These are phyloP conservation scores for Candolleomyces eurysporus DNA, from an alignment of 768 basidiomycete genomes.

Conservation along the genomic window DNA sequence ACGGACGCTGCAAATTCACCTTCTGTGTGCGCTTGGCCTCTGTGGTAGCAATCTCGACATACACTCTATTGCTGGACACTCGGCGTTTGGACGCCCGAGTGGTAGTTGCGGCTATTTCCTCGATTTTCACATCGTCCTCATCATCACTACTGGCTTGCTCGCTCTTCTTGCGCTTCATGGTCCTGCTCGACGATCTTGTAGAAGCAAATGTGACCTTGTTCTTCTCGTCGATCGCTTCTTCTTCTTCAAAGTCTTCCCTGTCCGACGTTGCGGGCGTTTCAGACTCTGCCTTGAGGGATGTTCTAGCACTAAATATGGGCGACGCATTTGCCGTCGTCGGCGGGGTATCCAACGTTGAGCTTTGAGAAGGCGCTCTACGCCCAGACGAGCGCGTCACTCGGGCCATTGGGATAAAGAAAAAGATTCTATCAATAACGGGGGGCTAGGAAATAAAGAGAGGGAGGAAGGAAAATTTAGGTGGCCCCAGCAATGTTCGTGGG, in stretches of 20 bases:
- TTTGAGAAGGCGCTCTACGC: slow-evolving; percentile 24
- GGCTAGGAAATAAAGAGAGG: slow-evolving; percentile 4
- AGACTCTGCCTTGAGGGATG: slow-evolving; percentile 34
- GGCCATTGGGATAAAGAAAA: slow-evolving; percentile 20
- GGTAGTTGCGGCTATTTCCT: slow-evolving; percentile 17
- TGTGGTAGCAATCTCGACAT: slow-evolving; percentile 29
- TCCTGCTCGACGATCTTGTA: slow-evolving; percentile 6
- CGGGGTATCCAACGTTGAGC: slow-evolving; percentile 33
- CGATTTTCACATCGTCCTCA: slow-evolving; percentile 18
- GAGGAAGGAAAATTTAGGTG: slow-evolving; percentile 19
- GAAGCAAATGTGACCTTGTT: slow-evolving; percentile 17
- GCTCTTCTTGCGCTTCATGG: slow-evolving; percentile 22
- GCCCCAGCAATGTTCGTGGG: slow-evolving; percentile 17
- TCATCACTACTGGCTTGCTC: slow-evolving; percentile 22
- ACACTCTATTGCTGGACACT: slow-evolving; percentile 28
- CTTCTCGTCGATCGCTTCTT: slow-evolving; percentile 5
- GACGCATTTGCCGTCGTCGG: slow-evolving; percentile 39
- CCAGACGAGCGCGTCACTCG: slow-evolving; percentile 33
- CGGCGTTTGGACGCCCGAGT: slow-evolving; percentile 32
- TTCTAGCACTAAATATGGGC: slow-evolving; percentile 48
- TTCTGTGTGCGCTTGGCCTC: slow-evolving; percentile 15
- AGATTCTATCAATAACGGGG: neutral
- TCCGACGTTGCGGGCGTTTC: slow-evolving; percentile 60
- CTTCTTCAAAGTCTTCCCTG: slow-evolving; percentile 26
- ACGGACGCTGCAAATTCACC: slow-evolving; percentile 13